Base-by-base conservation (phyloP, 176 grass and related monocot species). In the Eleusine coracana region DNA sequence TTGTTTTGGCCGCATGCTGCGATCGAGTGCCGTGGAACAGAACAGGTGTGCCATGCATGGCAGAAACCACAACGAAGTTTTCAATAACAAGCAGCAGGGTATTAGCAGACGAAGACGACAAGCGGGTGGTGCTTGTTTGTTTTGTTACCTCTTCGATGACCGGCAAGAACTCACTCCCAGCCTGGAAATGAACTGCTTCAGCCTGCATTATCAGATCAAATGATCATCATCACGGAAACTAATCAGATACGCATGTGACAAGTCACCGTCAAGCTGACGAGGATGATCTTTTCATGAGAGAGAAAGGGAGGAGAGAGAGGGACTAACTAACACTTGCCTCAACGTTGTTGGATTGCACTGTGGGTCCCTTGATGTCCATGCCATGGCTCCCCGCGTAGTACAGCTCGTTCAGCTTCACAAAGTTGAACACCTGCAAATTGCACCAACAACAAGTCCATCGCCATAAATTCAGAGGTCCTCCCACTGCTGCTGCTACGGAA, bases 341-440 rank as follows among this genome's bases (percentile, higher is more conserved):
- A 25, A 34, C 68, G 62, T 89, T 80, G 61, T 89, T 88, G 39
- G 88, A 70, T 49, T 28, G 51, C 76, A 79, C 77, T 0, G 78
- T 81, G 14, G 93, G 93, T 5, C 89, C 93, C 51, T 17, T 78
- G 34, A 92, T 95, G 85, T 95, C 93, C 93, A 95, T 95, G 54
- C 93, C 93, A 20, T 95, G 93, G 82, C 93, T 95, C 34, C 93
- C 93, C 29, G 93, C 93, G 29, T 95, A 95, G 90, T 92, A 95
- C 37, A 95, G 55, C 66, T 92, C 87, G 3, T 70, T n/a, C 14
- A 95, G 54, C 38, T 84, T 82, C 62, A 95, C 93, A 39, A 95
- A 90, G 58, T 68, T 64, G 21, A 80, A 86, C 85, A 92, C 93
- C 93, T 94, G 14, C 28, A 36, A 2, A 59, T 78, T 49, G 78